phyloP scores from a whole-genome alignment of 805 yeast genomes.

The Tetrapisispora iriomotensis region DNA sequence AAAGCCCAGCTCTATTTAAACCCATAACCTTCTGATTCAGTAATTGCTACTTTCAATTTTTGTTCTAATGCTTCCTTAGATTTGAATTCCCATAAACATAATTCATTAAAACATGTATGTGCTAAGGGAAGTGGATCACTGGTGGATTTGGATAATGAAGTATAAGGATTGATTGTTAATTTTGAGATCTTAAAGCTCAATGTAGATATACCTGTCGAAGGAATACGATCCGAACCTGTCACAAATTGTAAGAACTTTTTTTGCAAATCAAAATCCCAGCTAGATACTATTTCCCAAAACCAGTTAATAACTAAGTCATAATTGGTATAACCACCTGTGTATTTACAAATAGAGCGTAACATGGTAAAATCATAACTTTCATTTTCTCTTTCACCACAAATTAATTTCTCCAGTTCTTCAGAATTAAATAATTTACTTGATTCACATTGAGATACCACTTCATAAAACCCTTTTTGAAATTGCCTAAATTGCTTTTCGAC shows the following conservation, averaged over 20 bases:
- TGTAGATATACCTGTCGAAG: constrained; percentile 83
- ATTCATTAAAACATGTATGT: constrained; percentile 91
- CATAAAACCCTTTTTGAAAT: constrained; percentile 61
- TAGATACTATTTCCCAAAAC: constrained; percentile 68
- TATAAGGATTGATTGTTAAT: constrained; percentile 13
- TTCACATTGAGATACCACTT: constrained; percentile 64
- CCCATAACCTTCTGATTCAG: constrained; percentile 83
- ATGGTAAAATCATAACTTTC: constrained; percentile 47
- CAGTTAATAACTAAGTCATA: constrained; percentile 44
- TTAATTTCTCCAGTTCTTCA: constrained; percentile 66
- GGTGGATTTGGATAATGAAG: constrained; percentile 21
- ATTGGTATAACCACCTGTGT: constrained; percentile 48
- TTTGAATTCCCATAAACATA: constrained; percentile 62
- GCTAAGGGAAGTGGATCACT: constrained; percentile 63
- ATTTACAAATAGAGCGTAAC: constrained; percentile 62
- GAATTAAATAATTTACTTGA: constrained; percentile 74
- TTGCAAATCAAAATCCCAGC: constrained; percentile 41
- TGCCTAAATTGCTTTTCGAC: constrained; percentile 44
- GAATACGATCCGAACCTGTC: constrained; percentile 86
- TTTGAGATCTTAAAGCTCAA: constrained; percentile 63
- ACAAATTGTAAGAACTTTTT: constrained; percentile 62
- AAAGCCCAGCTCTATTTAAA: constrained; percentile 35
- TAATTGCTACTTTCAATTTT: constrained; percentile 60
- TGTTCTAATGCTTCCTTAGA: constrained; percentile 41
- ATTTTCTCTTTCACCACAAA: constrained; percentile 65